A percentile compares a stretch with the other conserved stretches of the same genome.
These are phyloP conservation scores for Aurifilum marmelostoma DNA, from an alignment of 2,329 filamentous ascomycete genomes.

Conservation along the genomic window DNA sequence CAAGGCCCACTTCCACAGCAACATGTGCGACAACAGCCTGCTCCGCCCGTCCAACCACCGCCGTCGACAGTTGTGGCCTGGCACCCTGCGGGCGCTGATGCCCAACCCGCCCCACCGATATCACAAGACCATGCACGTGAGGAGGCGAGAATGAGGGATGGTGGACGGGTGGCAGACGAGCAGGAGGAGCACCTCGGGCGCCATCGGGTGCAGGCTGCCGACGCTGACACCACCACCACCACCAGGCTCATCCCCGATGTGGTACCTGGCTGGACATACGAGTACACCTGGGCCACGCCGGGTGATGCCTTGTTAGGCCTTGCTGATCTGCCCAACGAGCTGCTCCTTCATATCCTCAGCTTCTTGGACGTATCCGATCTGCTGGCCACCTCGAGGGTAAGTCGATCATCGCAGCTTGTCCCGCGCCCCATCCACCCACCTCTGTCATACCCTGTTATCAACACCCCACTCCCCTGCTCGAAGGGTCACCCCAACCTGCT, in stretches of 20 bases:
- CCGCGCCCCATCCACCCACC: not conserved
- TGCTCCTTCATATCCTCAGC: constrained; percentile 58
- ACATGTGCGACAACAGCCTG: constrained; percentile 16
- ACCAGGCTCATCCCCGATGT: not conserved
- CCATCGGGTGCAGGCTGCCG: constrained; percentile 15
- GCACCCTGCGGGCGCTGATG: constrained; percentile 18
- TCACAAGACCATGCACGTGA: constrained; percentile 24
- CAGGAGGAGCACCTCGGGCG: constrained; percentile 1
- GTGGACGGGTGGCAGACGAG: not conserved
- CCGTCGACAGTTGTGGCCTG: not conserved
- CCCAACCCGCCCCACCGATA: constrained; percentile 32
- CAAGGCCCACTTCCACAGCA: constrained; percentile 17
- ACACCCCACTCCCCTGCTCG: not conserved
- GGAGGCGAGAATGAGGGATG: not conserved
- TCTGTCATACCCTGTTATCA: not conserved
- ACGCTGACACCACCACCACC: not conserved
- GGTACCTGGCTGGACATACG: not conserved
- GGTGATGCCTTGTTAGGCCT: constrained; percentile 30
- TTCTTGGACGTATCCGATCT: constrained; percentile 62
- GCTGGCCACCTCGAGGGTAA: constrained; percentile 58
- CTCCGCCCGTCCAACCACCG: constrained; percentile 10
- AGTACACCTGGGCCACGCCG: not conserved
- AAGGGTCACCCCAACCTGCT: not conserved
- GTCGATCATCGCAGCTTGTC: constrained; percentile 33
- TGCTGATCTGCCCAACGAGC: constrained; percentile 57